Percentiles rank a stretch among this genome's conserved stretches.
These are phyloP conservation scores for Calvatia gigantea DNA, from an alignment of 768 basidiomycete species.

Conservation along the genomic window DNA sequence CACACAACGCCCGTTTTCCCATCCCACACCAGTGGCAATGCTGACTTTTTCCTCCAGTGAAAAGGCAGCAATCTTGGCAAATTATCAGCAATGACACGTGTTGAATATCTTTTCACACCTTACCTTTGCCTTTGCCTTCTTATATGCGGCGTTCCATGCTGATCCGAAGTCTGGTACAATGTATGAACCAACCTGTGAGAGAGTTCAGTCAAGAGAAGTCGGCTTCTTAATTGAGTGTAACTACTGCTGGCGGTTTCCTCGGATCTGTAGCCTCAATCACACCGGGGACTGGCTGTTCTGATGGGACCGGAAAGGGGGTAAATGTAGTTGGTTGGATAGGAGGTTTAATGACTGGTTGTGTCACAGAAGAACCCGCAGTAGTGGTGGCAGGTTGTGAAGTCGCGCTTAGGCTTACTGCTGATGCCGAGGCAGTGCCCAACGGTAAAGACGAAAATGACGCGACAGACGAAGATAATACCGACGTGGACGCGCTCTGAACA, in stretches of 20 bases:
- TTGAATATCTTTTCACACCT: conserved; percentile 11
- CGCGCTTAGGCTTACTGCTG: neutral
- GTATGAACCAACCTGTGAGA: conserved; percentile 28
- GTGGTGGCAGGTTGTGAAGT: neutral
- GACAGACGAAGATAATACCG: neutral
- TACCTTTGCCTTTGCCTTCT: conserved; percentile 55
- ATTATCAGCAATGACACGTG: conserved; percentile 9
- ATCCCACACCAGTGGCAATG: conserved; percentile 65
- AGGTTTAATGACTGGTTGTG: conserved; percentile 8
- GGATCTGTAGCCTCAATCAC: conserved; percentile 14
- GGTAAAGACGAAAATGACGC: neutral
- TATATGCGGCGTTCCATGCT: conserved; percentile 58
- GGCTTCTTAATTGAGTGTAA: conserved; percentile 12
- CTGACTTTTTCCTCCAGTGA: conserved; percentile 64
- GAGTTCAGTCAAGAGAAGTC: neutral
- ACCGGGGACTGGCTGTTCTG: conserved; percentile 36
- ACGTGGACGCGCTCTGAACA: neutral
- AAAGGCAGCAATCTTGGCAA: conserved; percentile 40
- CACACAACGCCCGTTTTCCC: conserved; percentile 63
- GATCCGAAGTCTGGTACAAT: conserved; percentile 44
- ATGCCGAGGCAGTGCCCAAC: neutral
- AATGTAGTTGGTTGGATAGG: conserved; percentile 32
- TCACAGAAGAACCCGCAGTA: conserved; percentile 2
- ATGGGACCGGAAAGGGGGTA: conserved; percentile 59
- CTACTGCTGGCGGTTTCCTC: conserved; percentile 50